These are phyloP conservation scores for Acanthamoeba lenticulata DNA, from an alignment of 208 protist species.

Conservation along the genomic window DNA sequence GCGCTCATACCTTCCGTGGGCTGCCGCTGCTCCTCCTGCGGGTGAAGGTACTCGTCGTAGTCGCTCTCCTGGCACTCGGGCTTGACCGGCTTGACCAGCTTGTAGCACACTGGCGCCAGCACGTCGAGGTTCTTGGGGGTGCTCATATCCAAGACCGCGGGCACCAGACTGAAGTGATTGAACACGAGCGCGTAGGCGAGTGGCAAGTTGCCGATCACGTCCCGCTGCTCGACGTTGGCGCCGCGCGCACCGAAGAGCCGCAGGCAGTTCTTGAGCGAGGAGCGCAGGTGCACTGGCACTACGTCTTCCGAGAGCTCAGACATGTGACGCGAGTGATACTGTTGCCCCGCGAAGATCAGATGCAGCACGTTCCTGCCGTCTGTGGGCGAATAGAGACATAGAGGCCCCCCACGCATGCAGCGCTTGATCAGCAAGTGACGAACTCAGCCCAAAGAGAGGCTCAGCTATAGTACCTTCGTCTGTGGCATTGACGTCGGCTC, in stretches of 20 bases:
- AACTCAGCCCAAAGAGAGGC: neutral
- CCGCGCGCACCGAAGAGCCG: neutral
- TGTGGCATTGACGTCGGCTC: neutral
- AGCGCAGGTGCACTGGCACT: neutral
- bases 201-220: neutral
- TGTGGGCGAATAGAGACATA: neutral
- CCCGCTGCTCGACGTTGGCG: neutral
- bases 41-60: neutral
- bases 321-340: neutral
- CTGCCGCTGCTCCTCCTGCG: neutral
- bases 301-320: neutral
- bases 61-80: conserved; percentile 28
- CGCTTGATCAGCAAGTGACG: too few species aligned
- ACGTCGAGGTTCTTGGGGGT: neutral
- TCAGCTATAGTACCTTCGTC: conserved; percentile 27
- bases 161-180: neutral
- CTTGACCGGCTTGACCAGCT: neutral
- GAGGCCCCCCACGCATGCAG: neutral
- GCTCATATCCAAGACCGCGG: neutral
- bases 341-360: neutral
- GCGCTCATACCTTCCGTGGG: neutral
- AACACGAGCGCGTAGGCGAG: neutral
- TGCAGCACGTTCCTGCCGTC: conserved; percentile 18
- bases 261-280: conserved; percentile 14
- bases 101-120: neutral